Base-by-base conservation (phyloP, 2,329 filamentous ascomycete genomes). In the Penicillium sp. region DNA sequence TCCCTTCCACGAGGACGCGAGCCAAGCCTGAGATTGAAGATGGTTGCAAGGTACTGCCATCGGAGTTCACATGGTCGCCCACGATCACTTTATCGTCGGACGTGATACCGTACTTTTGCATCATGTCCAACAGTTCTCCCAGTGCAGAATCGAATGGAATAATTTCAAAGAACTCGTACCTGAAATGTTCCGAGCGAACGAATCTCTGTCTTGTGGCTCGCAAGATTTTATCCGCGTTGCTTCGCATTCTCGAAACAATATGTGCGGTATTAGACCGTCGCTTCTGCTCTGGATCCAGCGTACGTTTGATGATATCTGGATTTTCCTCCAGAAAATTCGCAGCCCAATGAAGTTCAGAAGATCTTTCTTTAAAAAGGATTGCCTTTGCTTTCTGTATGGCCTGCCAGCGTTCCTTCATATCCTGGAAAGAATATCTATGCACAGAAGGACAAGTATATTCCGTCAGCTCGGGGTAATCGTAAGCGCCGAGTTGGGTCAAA, bases 241-340 rank as follows among this genome's bases (percentile, higher is more conserved):
- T 13, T 32, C 29, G 30, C 32, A 59, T 45, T 29, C 42, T 39
- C 13, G 29, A 45, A n/a, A 52, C 43, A 16, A 62, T 50, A 35
- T 62, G 63, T 5, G 38, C 29, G 8, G 47, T 52, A 43, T 63
- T 63, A 5, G 55, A 34, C 19, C 62, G 48, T n/a, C 23, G 55
- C 11, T 48, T 38, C 26, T 61, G 60, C 7, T 42, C 48, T 3
- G 60, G 60, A 34, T 64, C 61, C 36, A 48, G 38, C 1, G 58
- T 57, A 9, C 47, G 51, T 39, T 64, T 64, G n/a, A 62, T 39
- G 11, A 64, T 58, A 55, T 62, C 62, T 2, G 62, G 56, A 47
- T 66, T 62, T 1, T 46, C 35, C 40, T 66, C 59, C 14, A 64
- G 29, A 11, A 66, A 38, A 36, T 56, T 39, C n/a, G 60, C 59